Evolutionary conservation across 176 grass and related monocot genomes (phyloP).

Genomic region (Stipa capillata): DNA sequence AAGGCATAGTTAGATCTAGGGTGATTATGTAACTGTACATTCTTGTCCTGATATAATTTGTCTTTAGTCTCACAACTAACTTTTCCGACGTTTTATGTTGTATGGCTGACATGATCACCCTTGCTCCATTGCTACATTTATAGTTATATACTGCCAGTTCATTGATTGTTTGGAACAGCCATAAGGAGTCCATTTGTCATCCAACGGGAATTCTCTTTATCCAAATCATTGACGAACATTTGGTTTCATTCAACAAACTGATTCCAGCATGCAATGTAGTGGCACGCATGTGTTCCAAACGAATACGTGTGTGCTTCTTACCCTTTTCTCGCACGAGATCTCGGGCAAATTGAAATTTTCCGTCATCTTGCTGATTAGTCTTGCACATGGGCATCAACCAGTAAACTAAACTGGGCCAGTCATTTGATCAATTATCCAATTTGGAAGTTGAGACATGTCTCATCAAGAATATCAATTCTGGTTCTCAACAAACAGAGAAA

Average conservation of each 20-base stretch:
- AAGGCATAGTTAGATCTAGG: slow-evolving; percentile 17
- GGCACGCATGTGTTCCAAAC: slow-evolving; percentile 31
- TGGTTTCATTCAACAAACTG: slow-evolving; percentile 27
- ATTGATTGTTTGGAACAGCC: slow-evolving; percentile 43
- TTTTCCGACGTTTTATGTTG: not conserved
- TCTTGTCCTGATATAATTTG: slow-evolving; percentile 18
- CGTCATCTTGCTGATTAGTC: not conserved
- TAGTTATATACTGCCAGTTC: slow-evolving; percentile 1
- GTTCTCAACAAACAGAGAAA: not conserved
- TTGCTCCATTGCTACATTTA: slow-evolving; percentile 1
- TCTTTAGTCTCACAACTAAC: not conserved
- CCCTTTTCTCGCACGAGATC: slow-evolving; percentile 14
- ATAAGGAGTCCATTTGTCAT: slow-evolving; percentile 38
- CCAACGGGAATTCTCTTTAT: slow-evolving; percentile 1
- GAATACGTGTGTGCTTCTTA: not conserved
- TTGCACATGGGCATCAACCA: slow-evolving; percentile 26
- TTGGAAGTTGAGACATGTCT: not conserved
- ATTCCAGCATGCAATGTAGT: slow-evolving; percentile 26
- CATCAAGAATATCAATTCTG: not conserved
- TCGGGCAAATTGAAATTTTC: not conserved
- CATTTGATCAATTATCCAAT: slow-evolving; percentile 26
- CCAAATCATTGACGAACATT: slow-evolving; percentile 29
- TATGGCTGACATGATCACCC: slow-evolving; percentile 13
- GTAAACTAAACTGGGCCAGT: no score
- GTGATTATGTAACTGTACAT: not conserved